A percentile compares a stretch with the other conserved stretches of the same genome.
phyloP scores from a whole-genome alignment of 1,139 yeast genomes.

The Candida sp. region DNA sequence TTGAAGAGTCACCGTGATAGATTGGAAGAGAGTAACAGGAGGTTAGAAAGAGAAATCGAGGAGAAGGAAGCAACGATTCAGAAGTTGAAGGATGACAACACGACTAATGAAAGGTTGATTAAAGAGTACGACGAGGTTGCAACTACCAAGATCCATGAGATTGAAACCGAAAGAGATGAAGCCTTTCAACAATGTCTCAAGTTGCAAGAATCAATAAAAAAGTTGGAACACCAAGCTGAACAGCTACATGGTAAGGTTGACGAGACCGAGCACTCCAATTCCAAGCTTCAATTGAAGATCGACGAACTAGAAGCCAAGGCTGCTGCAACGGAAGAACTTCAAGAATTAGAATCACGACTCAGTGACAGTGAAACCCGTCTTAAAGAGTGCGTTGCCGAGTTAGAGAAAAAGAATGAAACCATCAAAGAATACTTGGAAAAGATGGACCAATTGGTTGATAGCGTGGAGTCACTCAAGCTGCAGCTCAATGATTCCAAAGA shows the following conservation, averaged over 20 bases:
- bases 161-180: conserved; percentile 23
- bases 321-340: conserved; percentile 6
- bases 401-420: conserved; percentile 23
- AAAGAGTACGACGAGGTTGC: conserved; percentile 15
- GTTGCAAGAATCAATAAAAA: conserved; percentile 4
- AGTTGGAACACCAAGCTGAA: conserved; percentile 22
- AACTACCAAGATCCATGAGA: conserved; percentile 18
- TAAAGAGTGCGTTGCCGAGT: conserved; percentile 7
- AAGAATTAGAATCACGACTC: conserved; percentile 3
- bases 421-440: conserved; percentile 28
- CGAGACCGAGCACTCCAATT: conserved; percentile 19
- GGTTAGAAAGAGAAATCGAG: conserved; percentile 7
- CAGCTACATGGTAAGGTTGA: conserved; percentile 17
- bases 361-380: neutral
- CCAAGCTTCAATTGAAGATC: conserved; percentile 23
- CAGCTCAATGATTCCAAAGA: conserved; percentile 10
- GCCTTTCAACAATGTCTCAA: conserved; percentile 18
- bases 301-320: conserved; percentile 18
- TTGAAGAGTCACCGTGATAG: conserved; percentile 4
- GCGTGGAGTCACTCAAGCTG: conserved; percentile 20
- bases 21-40: conserved; percentile 2
- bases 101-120: conserved; percentile 23
- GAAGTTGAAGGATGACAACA: conserved; percentile 25
- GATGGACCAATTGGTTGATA: conserved; percentile 25
- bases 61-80: neutral